phyloP scores from a whole-genome alignment of 73 alveolate genomes.

The Urostyla sp. region DNA sequence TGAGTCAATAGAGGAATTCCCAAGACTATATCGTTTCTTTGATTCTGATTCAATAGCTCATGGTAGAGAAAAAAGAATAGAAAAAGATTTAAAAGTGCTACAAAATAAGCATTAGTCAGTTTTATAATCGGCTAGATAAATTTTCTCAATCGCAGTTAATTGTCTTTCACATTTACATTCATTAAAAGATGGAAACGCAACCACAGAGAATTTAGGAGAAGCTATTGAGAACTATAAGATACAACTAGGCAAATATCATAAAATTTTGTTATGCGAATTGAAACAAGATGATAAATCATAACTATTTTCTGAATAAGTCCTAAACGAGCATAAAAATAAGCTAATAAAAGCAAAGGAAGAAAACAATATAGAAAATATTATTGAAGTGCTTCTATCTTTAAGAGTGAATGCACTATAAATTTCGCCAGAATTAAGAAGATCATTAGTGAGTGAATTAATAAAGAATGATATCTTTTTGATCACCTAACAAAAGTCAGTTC shows the following conservation, averaged over 20 bases:
- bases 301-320: constrained; percentile 88
- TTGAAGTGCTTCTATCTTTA: constrained; percentile 91
- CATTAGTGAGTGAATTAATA: constrained; percentile 89
- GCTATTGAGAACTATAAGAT: constrained; percentile 92
- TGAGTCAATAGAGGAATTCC: constrained; percentile 85
- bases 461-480: constrained; percentile 93
- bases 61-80: constrained; percentile 88
- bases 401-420: constrained; percentile 97
- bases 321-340: constrained; percentile 95
- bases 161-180: constrained; percentile 87
- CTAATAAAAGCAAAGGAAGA: constrained; percentile 89
- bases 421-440: constrained; percentile 95
- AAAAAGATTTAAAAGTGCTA: constrained; percentile 82
- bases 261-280: constrained; percentile 89
- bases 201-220: constrained; percentile 88
- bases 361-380: constrained; percentile 87
- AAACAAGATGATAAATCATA: constrained; percentile 86
- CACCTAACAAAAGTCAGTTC: constrained; percentile 58
- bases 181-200: constrained; percentile 90
- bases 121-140: constrained; percentile 90
- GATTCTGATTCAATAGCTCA: constrained; percentile 82
- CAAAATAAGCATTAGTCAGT: constrained; percentile 90
- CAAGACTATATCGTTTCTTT: constrained; percentile 80
- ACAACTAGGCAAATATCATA: constrained; percentile 97
- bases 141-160: constrained; percentile 90